Evolutionary conservation across 768 basidiomycete genomes (phyloP), one percentile per base, ranked within the genome.

Genomic region (Mycena polygramma): DNA sequence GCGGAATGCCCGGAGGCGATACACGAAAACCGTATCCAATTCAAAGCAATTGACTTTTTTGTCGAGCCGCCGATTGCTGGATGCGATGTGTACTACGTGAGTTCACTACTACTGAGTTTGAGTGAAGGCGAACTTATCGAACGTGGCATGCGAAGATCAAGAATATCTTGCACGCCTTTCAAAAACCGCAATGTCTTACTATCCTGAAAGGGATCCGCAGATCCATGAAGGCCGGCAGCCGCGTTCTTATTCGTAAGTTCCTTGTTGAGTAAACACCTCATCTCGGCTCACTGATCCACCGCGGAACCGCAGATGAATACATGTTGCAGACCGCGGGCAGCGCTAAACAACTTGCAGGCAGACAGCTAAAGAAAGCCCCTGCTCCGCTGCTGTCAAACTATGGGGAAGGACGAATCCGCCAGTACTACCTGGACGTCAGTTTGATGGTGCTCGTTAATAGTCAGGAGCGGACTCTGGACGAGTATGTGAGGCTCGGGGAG

Each of bases 1-100:
- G 63, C 65, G 4, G 72, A 80, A 26, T 78, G 70, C 57, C 83
- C 84, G 6, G 75, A 80, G 43, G 83, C 81, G 2, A 75, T 85
- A 17, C 65, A 72, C n/a, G 74, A 82, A 48, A 64, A 81, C 17
- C 74, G 80, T 6, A 77, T 86, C 37, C 71, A 81, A 37, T 84
- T 87, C 69, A 75, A 77, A 26, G 63, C 81, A 0, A 75, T 86
- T 15, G 80, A 86, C 57, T 85, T 86, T 68, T 78, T 86, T 36
- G 73, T 62, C 5, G 81, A 83, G 15, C 52, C 78, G 2, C 84
- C 84, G 3, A 79, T 82, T 6, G 57, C 71, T 9, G 80, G 75
- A 6, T 83, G 81, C 57, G 79, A 84, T 60, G 72, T 84, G 19
- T 85, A 86, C 73, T 84, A 83, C 73, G 84, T 85, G 73, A 72